A percentile compares a stretch with the other conserved stretches of the same genome.
These are phyloP conservation scores for Aspergillus quadrilineatus DNA, from an alignment of 2,329 filamentous ascomycete species.

Conservation along the genomic window DNA sequence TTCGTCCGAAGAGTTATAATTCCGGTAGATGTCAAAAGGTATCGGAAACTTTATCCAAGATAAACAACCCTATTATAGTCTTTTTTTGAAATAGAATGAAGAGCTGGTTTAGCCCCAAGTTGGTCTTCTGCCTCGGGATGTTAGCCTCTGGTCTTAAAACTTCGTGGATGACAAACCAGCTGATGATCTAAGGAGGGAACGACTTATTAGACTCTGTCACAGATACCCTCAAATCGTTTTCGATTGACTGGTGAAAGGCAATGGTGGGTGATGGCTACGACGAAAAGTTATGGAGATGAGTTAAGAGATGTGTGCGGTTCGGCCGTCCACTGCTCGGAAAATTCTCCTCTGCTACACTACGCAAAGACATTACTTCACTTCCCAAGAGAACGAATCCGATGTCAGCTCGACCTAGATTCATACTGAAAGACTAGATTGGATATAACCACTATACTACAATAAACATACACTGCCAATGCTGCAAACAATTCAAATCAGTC, in stretches of 20 bases:
- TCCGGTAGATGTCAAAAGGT: not conserved
- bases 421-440: conserved; percentile 14
- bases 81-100: not conserved
- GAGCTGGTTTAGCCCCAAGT: not conserved
- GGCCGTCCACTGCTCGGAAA: too few species aligned
- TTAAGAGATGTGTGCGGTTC: too few species aligned
- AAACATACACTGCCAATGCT: conserved; percentile 15
- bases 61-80: too few species aligned
- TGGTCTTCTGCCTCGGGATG: not conserved
- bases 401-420: not conserved
- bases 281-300: too few species aligned
- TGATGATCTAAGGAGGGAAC: not conserved
- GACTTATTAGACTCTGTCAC: not conserved
- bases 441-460: conserved; percentile 20
- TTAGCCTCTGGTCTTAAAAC: not conserved
- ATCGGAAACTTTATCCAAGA: too few species aligned
- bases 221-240: too few species aligned
- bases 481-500: conserved; percentile 14
- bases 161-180: too few species aligned
- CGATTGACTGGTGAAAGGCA: too few species aligned
- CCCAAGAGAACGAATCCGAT: not conserved
- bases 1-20: not conserved
- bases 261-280: too few species aligned
- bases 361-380: not conserved
- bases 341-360: too few species aligned